Conservation (phyloP, 768 basidiomycete species). For the Hortiboletus campestris region DNA sequence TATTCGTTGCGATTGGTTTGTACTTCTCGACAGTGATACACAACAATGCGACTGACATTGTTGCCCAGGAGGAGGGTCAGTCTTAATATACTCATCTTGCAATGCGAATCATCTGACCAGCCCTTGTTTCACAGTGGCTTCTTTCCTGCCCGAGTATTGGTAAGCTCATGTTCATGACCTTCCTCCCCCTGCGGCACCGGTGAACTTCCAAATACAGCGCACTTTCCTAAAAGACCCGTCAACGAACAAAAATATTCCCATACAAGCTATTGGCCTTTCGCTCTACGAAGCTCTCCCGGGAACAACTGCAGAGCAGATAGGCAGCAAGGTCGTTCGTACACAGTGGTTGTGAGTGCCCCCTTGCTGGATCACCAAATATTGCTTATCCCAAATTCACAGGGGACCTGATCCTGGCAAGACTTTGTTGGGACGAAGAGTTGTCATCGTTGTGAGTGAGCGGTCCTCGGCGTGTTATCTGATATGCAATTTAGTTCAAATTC, state of each 20-base stretch:
- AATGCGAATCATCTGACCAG: conserved; percentile 10
- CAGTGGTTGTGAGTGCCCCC: conserved; percentile 82
- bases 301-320: conserved; percentile 68
- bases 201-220: conserved; percentile 44
- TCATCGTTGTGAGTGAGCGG: conserved; percentile 69
- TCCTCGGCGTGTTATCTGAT: conserved; percentile 14
- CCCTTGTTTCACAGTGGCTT: conserved; percentile 63
- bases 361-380: background rate
- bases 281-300: conserved; percentile 89
- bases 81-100: conserved; percentile 21
- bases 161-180: conserved; percentile 25
- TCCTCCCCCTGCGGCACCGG: background rate
- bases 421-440: conserved; percentile 74
- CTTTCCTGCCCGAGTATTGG: conserved; percentile 93
- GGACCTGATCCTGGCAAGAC: conserved; percentile 64
- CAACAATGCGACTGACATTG: background rate
- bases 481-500: background rate
- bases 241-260: conserved; percentile 77
- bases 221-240: conserved; percentile 78
- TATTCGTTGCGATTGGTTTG: conserved; percentile 80
- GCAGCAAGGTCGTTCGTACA: conserved; percentile 85
- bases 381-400: conserved; percentile 32
- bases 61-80: conserved; percentile 77
- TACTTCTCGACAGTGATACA: conserved; percentile 6
- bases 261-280: conserved; percentile 94